These are phyloP conservation scores for Fusarium devonianum DNA, from an alignment of 2,329 filamentous ascomycete species.

Conservation along the genomic window DNA sequence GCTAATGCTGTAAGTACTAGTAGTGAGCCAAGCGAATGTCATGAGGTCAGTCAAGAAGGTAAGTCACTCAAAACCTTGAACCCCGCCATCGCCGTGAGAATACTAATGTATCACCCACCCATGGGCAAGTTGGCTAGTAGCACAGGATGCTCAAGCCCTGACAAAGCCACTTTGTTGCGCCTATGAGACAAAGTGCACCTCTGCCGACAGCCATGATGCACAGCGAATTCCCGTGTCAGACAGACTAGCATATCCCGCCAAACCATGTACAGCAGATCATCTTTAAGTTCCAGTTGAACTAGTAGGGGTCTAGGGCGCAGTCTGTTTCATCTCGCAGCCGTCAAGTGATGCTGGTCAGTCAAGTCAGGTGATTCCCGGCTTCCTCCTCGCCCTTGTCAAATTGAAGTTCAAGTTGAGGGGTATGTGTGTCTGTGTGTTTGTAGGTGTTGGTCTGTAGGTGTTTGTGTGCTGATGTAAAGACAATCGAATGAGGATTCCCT, in stretches of 20 bases:
- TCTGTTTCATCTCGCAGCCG: slow-evolving; percentile 29
- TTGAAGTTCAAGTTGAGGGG: too few species aligned
- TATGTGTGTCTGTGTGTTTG: too few species aligned
- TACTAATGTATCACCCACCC: too few species aligned
- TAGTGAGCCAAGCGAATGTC: too few species aligned
- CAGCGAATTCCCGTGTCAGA: slow-evolving; percentile 13
- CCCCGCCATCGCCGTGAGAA: too few species aligned
- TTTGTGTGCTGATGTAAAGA: slow-evolving; percentile 14
- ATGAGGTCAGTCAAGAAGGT: too few species aligned
- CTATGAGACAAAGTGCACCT: neutral
- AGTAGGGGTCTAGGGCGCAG: slow-evolving; percentile 31
- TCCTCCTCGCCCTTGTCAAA: too few species aligned
- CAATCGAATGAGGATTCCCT: slow-evolving; percentile 1
- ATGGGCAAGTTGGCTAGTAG: too few species aligned
- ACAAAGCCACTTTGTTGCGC: slow-evolving; percentile 2
- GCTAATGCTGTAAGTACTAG: too few species aligned
- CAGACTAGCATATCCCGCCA: slow-evolving; percentile 6
- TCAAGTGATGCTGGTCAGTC: slow-evolving; percentile 30
- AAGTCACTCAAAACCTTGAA: too few species aligned
- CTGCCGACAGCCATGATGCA: slow-evolving; percentile 9
- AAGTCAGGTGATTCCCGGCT: slow-evolving; percentile 32
- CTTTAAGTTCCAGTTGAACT: too few species aligned
- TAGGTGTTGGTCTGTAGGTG: too few species aligned
- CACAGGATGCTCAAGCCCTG: neutral
- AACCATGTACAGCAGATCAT: slow-evolving; percentile 15